These are phyloP conservation scores for Globisporangium paroecandrum DNA, from an alignment of 352 stramenopile genomes.

Conservation along the genomic window DNA sequence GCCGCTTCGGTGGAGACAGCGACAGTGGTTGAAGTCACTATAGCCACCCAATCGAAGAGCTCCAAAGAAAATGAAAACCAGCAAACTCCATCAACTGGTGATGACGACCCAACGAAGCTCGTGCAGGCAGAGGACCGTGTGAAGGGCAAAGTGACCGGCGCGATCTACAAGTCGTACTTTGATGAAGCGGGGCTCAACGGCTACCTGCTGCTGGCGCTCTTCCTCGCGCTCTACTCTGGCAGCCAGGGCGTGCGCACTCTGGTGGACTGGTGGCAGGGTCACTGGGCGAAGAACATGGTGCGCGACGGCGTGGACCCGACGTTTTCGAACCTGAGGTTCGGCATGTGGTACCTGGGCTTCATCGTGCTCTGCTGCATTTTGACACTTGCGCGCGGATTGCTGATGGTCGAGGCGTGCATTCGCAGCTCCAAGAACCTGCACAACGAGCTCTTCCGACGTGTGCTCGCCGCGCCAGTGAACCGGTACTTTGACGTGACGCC, in stretches of 20 bases:
- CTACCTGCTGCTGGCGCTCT: neutral
- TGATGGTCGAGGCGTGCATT: slow-evolving; percentile 30
- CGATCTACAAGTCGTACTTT: slow-evolving; percentile 38
- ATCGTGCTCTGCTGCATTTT: slow-evolving; percentile 25
- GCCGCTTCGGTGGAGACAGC: neutral
- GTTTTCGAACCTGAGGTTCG: slow-evolving; percentile 35
- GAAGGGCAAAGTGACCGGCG: slow-evolving; percentile 25
- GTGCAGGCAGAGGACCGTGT: slow-evolving; percentile 34
- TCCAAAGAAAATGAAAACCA: neutral
- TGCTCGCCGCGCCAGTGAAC: slow-evolving; percentile 40
- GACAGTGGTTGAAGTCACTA: neutral
- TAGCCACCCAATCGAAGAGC: neutral
- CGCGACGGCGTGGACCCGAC: slow-evolving; percentile 15
- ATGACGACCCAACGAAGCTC: slow-evolving; percentile 10
- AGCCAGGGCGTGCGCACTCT: slow-evolving; percentile 20
- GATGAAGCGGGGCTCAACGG: slow-evolving; percentile 31
- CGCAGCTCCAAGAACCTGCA: slow-evolving; percentile 28
- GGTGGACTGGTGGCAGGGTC: slow-evolving; percentile 36
- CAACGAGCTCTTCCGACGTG: slow-evolving; percentile 32
- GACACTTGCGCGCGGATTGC: slow-evolving; percentile 21
- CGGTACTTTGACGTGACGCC: slow-evolving; percentile 55
- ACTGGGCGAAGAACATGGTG: slow-evolving; percentile 33
- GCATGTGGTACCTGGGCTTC: slow-evolving; percentile 38
- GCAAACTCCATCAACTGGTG: neutral
- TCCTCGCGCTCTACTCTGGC: neutral